Evolutionary conservation across 768 basidiomycete species (phyloP), one percentile per base, ranked within the genome.

Genomic region (Serpula lacrymans): DNA sequence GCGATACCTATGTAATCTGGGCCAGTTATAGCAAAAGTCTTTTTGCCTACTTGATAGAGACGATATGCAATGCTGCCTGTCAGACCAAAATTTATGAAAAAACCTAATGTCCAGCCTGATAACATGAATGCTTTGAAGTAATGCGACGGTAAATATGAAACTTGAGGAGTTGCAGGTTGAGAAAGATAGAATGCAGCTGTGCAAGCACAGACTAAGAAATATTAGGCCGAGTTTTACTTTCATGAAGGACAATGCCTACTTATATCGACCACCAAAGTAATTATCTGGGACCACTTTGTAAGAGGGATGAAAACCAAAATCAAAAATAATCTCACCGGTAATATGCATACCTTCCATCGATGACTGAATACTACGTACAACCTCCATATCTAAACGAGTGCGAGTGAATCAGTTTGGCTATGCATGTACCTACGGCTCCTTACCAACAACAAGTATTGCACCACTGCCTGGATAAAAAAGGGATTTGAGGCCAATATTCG

Each of bases 381-480:
- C 12, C 53, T 57, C 53, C 53, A 59, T 3, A 56, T 47, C 55
- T 55, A 21, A 46, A n/a, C 34, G n/a, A n/a, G n/a, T n/a, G n/a
- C n/a, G n/a, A n/a, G n/a, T n/a, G n/a, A n/a, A n/a, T n/a, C n/a
- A n/a, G n/a, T n/a, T n/a, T 14, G 14, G 2, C 10, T 24, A 23
- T 37, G 21, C 6, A 22, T 24, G 1, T 32, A n/a, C 14, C 7
- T 20, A 18, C 33, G 14, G 16, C 11, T 41, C 10, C 41, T 32
- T 5, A 57, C 55, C 37, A 57, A 43, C n/a, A 59, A 23, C 5
- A 47, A 27, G 1, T 48, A 47, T 25, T 44, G 38, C 21, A 37
- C 24, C 9, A 39, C 17, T 28, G 48, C 53, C 57, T 58, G 30
- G 5, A 13, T 16, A 40, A 3, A 12, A 28, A 10, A 23, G 5